phyloP scores from a whole-genome alignment of 164 flowering plant species.

The Protea cynaroides region DNA sequence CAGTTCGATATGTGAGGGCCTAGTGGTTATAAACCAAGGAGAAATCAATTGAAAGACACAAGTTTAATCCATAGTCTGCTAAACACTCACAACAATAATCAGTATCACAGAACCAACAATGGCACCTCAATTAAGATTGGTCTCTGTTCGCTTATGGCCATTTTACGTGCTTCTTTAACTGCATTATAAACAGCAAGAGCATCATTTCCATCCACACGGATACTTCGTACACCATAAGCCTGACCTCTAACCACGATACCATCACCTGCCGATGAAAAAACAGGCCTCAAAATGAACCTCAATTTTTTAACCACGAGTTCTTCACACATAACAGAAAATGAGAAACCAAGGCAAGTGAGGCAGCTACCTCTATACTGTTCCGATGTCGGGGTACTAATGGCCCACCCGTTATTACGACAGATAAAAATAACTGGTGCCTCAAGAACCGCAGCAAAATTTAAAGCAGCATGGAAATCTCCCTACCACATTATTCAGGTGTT shows the following conservation, averaged over 20 bases:
- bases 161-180: conserved; percentile 68
- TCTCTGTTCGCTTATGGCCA: conserved; percentile 62
- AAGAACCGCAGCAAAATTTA: conserved; percentile 89
- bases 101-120: background rate
- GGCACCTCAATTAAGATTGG: conserved; percentile 79
- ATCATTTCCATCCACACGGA: conserved; percentile 92
- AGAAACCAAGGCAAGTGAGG: background rate
- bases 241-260: conserved; percentile 73
- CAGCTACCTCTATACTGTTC: conserved; percentile 86
- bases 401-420: conserved; percentile 98
- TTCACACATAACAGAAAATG: background rate
- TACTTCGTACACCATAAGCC: conserved; percentile 82
- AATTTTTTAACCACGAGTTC: background rate
- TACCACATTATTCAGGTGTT: conserved; percentile 21
- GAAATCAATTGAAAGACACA: background rate
- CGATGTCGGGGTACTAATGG: conserved; percentile 84
- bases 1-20: conserved; percentile 92
- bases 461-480: conserved; percentile 98
- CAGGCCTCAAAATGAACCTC: background rate
- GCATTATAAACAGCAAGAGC: conserved; percentile 77
- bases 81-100: background rate
- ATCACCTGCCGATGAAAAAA: conserved; percentile 54
- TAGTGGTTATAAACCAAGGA: conserved; percentile 11
- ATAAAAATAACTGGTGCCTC: conserved; percentile 85
- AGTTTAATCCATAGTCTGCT: background rate